A percentile compares a stretch with the other conserved stretches of the same genome.
phyloP scores from a whole-genome alignment of 2,329 filamentous ascomycete genomes.

The Penicillium sp. region DNA sequence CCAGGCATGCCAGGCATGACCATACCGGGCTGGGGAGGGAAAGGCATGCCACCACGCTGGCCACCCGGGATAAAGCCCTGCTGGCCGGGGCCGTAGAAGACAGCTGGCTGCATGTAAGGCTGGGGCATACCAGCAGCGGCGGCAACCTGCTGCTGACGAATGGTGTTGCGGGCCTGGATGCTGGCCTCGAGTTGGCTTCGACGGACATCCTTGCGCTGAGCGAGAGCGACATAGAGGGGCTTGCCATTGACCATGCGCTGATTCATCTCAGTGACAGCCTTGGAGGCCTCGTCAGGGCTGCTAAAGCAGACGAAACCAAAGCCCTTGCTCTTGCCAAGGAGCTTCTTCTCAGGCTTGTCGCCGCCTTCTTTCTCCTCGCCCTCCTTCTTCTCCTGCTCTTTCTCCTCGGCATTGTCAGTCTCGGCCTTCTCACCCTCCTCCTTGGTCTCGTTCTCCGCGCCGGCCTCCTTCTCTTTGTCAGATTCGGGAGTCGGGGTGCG shows the following conservation, averaged over 20 bases:
- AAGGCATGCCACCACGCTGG: conserved; percentile 57
- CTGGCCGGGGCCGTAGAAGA: conserved; percentile 80
- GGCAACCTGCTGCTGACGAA: conserved; percentile 95
- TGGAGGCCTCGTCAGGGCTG: conserved; percentile 98
- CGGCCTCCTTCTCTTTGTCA: conserved; percentile 48
- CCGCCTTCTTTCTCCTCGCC: conserved; percentile 53
- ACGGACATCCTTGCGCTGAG: conserved; percentile 98
- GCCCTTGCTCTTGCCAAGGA: conserved; percentile 96
- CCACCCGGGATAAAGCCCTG: conserved; percentile 52
- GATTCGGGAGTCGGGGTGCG: conserved; percentile 43
- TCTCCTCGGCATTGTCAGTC: conserved; percentile 34
- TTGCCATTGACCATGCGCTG: conserved; percentile 97
- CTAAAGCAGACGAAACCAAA: conserved; percentile 99
- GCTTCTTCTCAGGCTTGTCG: conserved; percentile 55
- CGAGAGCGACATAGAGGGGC: conserved; percentile 94
- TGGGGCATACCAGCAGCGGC: conserved; percentile 81
- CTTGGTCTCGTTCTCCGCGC: conserved; percentile 46
- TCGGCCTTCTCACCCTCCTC: conserved; percentile 46
- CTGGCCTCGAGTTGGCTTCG: conserved; percentile 99
- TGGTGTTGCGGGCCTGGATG: conserved; percentile 97
- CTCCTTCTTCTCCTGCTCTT: conserved; percentile 51
- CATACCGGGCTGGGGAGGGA: conserved; percentile 51
- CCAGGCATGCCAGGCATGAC: conserved; percentile 65
- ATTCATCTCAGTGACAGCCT: conserved; percentile 99
- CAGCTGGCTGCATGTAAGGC: conserved; percentile 75